Conservation (phyloP, 768 basidiomycete genomes). For the Tylopilus sp. region DNA sequence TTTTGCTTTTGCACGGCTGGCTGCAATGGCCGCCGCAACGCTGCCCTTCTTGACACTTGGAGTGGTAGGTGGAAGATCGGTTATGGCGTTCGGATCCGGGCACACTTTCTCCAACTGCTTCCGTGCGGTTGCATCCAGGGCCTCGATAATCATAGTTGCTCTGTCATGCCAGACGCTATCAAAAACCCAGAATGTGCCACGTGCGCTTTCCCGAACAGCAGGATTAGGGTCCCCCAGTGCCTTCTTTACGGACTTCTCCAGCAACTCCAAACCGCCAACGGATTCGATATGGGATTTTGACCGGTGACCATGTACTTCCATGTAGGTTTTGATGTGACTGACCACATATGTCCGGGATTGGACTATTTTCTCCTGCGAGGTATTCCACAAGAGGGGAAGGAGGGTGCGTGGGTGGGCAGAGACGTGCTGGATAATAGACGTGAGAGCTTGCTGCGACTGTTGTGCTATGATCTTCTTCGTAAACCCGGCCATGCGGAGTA, state of each 20-base stretch:
- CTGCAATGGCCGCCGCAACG: slow-evolving; percentile 83
- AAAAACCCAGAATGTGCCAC: slow-evolving; percentile 79
- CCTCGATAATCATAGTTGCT: slow-evolving; percentile 58
- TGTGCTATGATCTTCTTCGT: slow-evolving; percentile 93
- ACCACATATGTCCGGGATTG: slow-evolving; percentile 67
- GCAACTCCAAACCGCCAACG: slow-evolving; percentile 58
- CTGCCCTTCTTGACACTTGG: slow-evolving; percentile 20
- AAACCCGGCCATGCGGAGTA: slow-evolving; percentile 82
- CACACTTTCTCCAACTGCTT: slow-evolving; percentile 88
- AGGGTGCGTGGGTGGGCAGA: slow-evolving; percentile 68
- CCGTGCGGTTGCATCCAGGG: slow-evolving; percentile 62
- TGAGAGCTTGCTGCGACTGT: slow-evolving; percentile 73
- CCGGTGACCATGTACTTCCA: slow-evolving; percentile 68
- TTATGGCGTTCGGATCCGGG: slow-evolving; percentile 29
- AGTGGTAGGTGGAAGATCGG: slow-evolving; percentile 25
- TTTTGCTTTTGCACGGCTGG: slow-evolving; percentile 84
- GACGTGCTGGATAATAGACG: slow-evolving; percentile 63
- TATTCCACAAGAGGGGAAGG: slow-evolving; percentile 64
- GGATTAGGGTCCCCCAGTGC: slow-evolving; percentile 78
- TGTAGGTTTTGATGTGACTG: slow-evolving; percentile 68
- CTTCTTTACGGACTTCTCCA: slow-evolving; percentile 75
- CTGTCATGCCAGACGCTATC: slow-evolving; percentile 70
- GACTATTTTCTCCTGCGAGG: slow-evolving; percentile 76
- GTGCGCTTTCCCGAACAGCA: slow-evolving; percentile 67
- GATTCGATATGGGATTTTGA: slow-evolving; percentile 66